Conservation (phyloP, 2,329 filamentous ascomycete species). For the Aureobasidium melanogenum region DNA sequence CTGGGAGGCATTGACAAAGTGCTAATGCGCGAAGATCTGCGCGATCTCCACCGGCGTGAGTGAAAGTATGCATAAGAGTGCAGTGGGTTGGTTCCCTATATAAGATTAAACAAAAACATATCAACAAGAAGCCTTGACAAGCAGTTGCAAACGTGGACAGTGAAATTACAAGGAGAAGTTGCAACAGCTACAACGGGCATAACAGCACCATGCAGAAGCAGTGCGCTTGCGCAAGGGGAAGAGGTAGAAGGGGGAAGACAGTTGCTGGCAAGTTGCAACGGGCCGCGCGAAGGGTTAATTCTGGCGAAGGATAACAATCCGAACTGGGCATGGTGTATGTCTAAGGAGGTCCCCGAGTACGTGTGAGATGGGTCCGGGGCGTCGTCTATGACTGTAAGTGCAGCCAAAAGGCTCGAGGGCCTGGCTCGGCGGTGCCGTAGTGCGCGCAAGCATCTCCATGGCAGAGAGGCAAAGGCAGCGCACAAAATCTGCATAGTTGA, state of each 20-base stretch:
- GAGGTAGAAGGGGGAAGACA: constrained; percentile 1
- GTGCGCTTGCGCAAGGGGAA: constrained; percentile 10
- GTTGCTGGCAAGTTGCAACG: neutral
- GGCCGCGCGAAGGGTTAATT: constrained; percentile 11
- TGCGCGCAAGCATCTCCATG: neutral
- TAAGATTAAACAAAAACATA: constrained; percentile 12
- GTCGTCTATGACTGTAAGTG: constrained; percentile 6
- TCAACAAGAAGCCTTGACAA: neutral
- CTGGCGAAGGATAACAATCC: constrained; percentile 1
- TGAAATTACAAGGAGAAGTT: constrained; percentile 4
- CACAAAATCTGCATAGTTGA: constrained; percentile 5
- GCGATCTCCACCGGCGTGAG: constrained; percentile 7
- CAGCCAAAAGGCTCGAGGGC: neutral
- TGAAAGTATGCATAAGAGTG: neutral
- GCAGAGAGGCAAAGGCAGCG: constrained; percentile 1
- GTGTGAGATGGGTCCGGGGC: neutral
- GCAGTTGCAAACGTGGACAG: constrained; percentile 3
- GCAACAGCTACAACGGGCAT: constrained; percentile 8
- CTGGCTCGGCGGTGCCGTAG: constrained; percentile 3
- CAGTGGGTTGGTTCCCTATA: constrained; percentile 6
- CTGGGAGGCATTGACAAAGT: neutral
- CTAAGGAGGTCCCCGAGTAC: neutral
- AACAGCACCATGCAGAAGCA: neutral
- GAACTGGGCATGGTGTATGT: neutral
- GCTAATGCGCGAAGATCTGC: constrained; percentile 6